phyloP scores from a whole-genome alignment of 1,139 yeast species.

The Meyerozyma elateridarum region DNA sequence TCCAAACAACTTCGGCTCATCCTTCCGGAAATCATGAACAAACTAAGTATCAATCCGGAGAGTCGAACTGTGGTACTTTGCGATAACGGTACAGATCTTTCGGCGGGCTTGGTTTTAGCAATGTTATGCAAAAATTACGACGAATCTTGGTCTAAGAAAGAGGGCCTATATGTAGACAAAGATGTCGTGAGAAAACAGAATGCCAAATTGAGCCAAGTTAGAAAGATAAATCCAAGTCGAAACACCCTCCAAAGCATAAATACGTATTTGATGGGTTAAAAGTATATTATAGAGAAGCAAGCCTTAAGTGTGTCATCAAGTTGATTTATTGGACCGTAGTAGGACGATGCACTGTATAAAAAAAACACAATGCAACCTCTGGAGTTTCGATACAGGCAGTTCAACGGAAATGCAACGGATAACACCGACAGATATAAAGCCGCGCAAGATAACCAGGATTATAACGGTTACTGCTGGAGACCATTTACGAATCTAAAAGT shows the following conservation, averaged over 20 bases:
- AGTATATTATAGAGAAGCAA: too few species aligned
- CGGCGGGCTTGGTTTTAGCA: slow-evolving; percentile 55
- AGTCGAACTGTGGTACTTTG: slow-evolving; percentile 44
- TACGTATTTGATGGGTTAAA: slow-evolving; percentile 30
- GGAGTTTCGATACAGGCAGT: too few species aligned
- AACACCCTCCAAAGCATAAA: slow-evolving; percentile 69
- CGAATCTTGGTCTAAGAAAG: slow-evolving; percentile 29
- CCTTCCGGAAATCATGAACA: slow-evolving; percentile 34
- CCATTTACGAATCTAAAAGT: too few species aligned
- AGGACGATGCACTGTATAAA: too few species aligned
- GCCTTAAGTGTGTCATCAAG: too few species aligned
- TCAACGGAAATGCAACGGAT: too few species aligned
- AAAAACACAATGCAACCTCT: too few species aligned
- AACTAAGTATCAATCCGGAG: slow-evolving; percentile 6
- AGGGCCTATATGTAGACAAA: slow-evolving; percentile 34
- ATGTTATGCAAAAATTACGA: slow-evolving; percentile 46
- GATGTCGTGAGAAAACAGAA: slow-evolving; percentile 54
- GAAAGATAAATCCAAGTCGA: slow-evolving; percentile 68
- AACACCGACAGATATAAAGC: too few species aligned
- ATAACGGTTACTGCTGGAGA: too few species aligned
- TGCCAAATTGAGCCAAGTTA: slow-evolving; percentile 39
- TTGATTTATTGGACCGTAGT: too few species aligned
- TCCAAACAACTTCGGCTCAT: slow-evolving; percentile 48
- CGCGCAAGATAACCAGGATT: too few species aligned
- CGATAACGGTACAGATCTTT: slow-evolving; percentile 61